phyloP scores from a whole-genome alignment of 2,329 filamentous ascomycete genomes.

The Lasiodiplodia sp. region DNA sequence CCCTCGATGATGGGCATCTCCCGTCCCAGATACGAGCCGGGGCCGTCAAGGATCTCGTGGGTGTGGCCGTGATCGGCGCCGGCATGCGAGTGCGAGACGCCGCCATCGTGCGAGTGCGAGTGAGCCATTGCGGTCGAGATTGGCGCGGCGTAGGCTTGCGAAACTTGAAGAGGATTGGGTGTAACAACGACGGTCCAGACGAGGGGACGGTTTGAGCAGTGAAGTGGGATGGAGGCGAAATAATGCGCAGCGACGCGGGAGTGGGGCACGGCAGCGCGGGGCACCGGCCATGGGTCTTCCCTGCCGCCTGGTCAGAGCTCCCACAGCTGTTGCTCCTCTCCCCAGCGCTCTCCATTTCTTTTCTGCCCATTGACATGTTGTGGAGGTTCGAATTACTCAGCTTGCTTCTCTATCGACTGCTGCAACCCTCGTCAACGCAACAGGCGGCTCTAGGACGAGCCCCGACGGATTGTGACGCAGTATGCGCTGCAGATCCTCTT shows the following conservation, averaged over 20 bases:
- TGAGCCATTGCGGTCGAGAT: slow-evolving; percentile 37
- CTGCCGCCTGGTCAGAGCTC: slow-evolving; percentile 20
- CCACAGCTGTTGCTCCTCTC: neutral
- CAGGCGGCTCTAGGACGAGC: neutral
- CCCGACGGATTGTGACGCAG: slow-evolving; percentile 7
- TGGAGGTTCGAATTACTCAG: no score
- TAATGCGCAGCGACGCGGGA: neutral
- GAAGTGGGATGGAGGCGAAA: slow-evolving; percentile 6
- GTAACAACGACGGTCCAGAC: neutral
- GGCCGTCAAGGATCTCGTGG: slow-evolving; percentile 93
- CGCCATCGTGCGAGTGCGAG: slow-evolving; percentile 60
- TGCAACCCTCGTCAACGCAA: neutral
- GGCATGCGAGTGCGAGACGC: slow-evolving; percentile 53
- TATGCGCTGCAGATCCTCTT: slow-evolving; percentile 5
- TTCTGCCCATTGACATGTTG: neutral
- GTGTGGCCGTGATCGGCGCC: slow-evolving; percentile 85
- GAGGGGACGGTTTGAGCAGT: neutral
- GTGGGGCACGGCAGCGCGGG: slow-evolving; percentile 13
- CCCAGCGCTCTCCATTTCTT: neutral
- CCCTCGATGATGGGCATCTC: slow-evolving; percentile 95
- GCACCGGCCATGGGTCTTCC: slow-evolving; percentile 11
- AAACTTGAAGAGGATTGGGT: neutral
- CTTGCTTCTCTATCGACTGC: no score
- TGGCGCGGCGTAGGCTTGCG: neutral
- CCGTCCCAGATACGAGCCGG: slow-evolving; percentile 85